Conservation (phyloP, 2,329 filamentous ascomycete genomes). For the Microdochium bolleyi region DNA sequence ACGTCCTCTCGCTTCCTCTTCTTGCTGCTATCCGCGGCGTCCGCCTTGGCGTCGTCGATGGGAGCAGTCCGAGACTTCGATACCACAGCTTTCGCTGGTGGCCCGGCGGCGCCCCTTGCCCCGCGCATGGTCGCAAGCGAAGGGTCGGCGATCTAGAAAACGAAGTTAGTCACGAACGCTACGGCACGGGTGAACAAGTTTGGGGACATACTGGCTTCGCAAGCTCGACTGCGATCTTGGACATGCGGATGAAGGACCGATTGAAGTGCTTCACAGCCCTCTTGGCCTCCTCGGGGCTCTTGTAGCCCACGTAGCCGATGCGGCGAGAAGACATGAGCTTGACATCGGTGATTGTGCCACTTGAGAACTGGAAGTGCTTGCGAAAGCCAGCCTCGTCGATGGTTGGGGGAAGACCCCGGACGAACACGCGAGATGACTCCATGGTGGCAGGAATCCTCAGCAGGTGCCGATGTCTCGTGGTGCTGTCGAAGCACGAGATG, state of each 20-base stretch:
- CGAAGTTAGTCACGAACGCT: slow-evolving; percentile 2
- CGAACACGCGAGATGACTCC: slow-evolving; percentile 62
- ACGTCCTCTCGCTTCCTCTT: slow-evolving; percentile 61
- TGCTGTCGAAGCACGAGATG: too few relatives aligned
- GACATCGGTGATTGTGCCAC: slow-evolving; percentile 75
- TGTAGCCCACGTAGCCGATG: slow-evolving; percentile 95
- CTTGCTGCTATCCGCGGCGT: slow-evolving; percentile 30
- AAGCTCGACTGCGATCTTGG: slow-evolving; percentile 82
- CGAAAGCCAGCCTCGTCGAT: slow-evolving; percentile 79
- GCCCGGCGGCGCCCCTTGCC: background rate
- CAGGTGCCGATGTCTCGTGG: background rate
- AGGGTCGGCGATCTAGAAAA: slow-evolving; percentile 30
- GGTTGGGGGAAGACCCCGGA: slow-evolving; percentile 78
- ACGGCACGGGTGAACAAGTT: slow-evolving; percentile 5
- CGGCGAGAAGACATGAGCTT: slow-evolving; percentile 84
- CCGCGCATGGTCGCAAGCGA: slow-evolving; percentile 13
- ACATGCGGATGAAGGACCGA: slow-evolving; percentile 91
- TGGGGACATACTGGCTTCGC: slow-evolving; percentile 61
- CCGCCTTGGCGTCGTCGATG: slow-evolving; percentile 20
- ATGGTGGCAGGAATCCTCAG: slow-evolving; percentile 20
- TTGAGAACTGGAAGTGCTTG: slow-evolving; percentile 71
- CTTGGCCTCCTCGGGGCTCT: slow-evolving; percentile 68
- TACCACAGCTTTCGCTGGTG: background rate
- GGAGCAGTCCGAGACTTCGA: background rate
- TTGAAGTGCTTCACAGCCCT: slow-evolving; percentile 93